Conservation (phyloP, 1,139 yeast genomes). For the Geotrichum reessii region DNA sequence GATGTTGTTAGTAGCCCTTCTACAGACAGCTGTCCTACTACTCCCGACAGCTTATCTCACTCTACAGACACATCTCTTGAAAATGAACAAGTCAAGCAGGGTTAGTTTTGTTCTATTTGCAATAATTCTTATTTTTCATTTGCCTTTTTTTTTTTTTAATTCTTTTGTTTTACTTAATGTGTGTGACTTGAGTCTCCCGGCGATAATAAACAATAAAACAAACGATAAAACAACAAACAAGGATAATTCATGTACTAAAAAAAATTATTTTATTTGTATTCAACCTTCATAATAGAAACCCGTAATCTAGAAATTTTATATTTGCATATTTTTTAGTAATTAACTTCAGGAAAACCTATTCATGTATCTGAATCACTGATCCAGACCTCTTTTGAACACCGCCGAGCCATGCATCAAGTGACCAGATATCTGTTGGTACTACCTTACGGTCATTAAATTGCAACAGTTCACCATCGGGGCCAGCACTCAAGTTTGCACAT, state of each 20-base stretch:
- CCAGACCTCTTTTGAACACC: slow-evolving; percentile 3
- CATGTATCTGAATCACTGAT: neutral
- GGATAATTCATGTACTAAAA: no score
- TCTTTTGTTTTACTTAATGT: no score
- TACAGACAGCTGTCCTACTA: neutral
- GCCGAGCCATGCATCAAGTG: slow-evolving; percentile 4
- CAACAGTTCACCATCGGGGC: neutral
- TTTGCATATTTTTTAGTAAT: no score
- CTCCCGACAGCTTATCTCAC: neutral
- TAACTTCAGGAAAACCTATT: no score
- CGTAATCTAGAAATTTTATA: no score
- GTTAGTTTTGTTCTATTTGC: neutral
- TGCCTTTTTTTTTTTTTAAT: no score
- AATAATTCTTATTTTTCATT: no score
- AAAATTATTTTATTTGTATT: no score
- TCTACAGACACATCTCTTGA: neutral
- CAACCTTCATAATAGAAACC: no score
- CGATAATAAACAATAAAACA: no score
- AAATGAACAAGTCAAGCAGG: neutral
- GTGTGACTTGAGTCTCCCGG: no score
- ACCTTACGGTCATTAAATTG: neutral
- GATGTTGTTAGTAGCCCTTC: neutral
- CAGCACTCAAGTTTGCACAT: neutral
- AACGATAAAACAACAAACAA: no score
- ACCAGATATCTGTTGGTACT: slow-evolving; percentile 4